These are phyloP conservation scores for Ophiostoma tasmaniense DNA, from an alignment of 2,329 filamentous ascomycete species.

Conservation along the genomic window DNA sequence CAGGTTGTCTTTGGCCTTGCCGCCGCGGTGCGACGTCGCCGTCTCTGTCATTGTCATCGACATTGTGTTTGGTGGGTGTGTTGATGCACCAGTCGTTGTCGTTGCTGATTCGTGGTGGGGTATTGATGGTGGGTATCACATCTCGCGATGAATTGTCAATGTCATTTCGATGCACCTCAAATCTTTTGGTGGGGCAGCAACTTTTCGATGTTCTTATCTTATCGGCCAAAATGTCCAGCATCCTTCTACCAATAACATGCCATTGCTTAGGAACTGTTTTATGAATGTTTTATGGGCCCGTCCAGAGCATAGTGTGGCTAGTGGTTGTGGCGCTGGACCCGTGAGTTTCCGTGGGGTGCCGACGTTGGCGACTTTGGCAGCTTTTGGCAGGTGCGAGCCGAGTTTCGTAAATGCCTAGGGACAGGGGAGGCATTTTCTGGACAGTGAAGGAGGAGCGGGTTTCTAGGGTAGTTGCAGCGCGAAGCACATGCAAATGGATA, in stretches of 20 bases:
- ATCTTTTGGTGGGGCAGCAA: not conserved
- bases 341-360: conserved; percentile 3
- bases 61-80: conserved; percentile 17
- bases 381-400: conserved; percentile 1
- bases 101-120: not conserved
- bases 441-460: not conserved
- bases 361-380: not conserved
- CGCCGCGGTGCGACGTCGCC: conserved; percentile 45
- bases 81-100: not conserved
- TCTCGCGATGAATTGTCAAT: not conserved
- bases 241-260: not conserved
- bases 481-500: conserved; percentile 7
- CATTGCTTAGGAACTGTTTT: not conserved
- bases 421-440: conserved; percentile 9
- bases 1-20: conserved; percentile 52
- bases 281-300: not conserved
- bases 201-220: conserved; percentile 3
- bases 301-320: not conserved
- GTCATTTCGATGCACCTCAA: conserved; percentile 6
- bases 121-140: not conserved
- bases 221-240: not conserved
- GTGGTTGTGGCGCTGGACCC: not conserved
- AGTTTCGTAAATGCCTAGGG: not conserved
- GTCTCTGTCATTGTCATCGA: conserved; percentile 35
- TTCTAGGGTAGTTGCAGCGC: not conserved